Percentiles rank a stretch among this genome's conserved stretches.
Evolutionary conservation across 2,329 filamentous ascomycete species (phyloP).

Genomic region (Sporothrix humicola): DNA sequence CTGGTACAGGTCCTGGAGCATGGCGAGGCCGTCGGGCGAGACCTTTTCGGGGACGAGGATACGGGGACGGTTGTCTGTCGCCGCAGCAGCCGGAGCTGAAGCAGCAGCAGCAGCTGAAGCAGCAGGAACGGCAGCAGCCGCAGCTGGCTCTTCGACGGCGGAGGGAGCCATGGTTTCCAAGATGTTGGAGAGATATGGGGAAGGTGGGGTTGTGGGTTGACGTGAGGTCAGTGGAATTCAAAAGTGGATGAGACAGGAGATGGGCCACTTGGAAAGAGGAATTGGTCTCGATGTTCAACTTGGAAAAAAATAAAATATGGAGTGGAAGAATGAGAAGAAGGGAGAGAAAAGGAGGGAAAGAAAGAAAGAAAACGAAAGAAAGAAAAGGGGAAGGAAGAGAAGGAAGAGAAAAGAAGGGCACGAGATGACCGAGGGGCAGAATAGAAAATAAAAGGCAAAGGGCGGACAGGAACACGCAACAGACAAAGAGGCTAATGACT

Average conservation of each 20-base stretch:
- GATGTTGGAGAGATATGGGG: not conserved
- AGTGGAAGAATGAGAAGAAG: not conserved
- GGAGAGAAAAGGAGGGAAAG: not conserved
- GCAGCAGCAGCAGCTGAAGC: not conserved
- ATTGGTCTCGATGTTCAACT: slow-evolving; percentile 22
- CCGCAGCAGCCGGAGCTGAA: not conserved
- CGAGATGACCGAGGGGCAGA: not conserved
- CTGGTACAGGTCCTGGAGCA: slow-evolving; percentile 69
- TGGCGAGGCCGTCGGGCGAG: slow-evolving; percentile 75
- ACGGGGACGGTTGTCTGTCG: slow-evolving; percentile 42
- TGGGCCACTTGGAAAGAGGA: not conserved
- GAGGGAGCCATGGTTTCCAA: slow-evolving; percentile 41
- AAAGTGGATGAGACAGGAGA: not conserved
- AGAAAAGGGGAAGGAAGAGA: not conserved
- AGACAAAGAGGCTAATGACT: slow-evolving; percentile 25
- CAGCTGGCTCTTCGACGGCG: slow-evolving; percentile 38
- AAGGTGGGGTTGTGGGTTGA: not conserved
- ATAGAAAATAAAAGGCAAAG: not conserved
- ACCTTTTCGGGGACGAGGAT: slow-evolving; percentile 82
- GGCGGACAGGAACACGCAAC: not conserved
- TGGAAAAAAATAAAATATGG: slow-evolving; percentile 16
- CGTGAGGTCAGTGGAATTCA: not conserved
- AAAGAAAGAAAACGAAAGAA: not conserved
- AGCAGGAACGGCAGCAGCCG: slow-evolving; percentile 29
- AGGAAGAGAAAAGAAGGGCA: not conserved